Base-by-base conservation (phyloP, 2,329 filamentous ascomycete species). In the Teratosphaeria zuluensis region DNA sequence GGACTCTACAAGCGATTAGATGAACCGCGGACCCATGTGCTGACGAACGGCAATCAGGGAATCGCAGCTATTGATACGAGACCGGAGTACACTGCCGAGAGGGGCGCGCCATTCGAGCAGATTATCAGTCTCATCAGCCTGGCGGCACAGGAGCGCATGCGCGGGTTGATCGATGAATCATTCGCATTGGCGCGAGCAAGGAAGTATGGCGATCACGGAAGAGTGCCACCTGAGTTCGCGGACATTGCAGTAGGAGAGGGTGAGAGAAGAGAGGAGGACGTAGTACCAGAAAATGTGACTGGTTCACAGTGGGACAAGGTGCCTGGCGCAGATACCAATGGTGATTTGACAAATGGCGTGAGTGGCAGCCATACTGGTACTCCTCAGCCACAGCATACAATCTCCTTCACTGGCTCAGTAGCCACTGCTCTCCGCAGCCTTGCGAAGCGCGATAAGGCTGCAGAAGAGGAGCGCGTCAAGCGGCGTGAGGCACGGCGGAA, bases 121-220 rank as follows among this genome's bases (percentile, higher is more conserved):
- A 88, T 96, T 64, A 76, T 96, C 52, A 88, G 89, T 30, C 78
- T 96, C 16, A 72, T 96, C 59, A 94, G 90, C 5, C 81, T 96
- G 58, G 89, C 89, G 19, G 86, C 90, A 9, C 90, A 92, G 69
- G 88, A 95, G 65, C 83, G 90, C 31, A 66, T 96, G 42, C 81
- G 89, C 56, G 83, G 85, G 12, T 75, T 96, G 32, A 70, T 96
- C 3, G 88, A 92, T 68, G 91, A 96, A 66, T 85, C 90, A 11
- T 83, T 85, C 57, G 80, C 81, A 9, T 75, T 95, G 53, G 83
- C 90, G 2, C 80, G 81, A 60, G 88, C 84, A 60, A 84, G 92
- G 57, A 87, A 89, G 69, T 84, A 81, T 61, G 89, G 87, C 21
- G 89, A 91, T 1, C 88, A 95, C 71, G 92, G 92, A 1, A 77